These are phyloP conservation scores for Hymenoscyphus albidus DNA, from an alignment of 2,329 filamentous ascomycete species.

Conservation along the genomic window DNA sequence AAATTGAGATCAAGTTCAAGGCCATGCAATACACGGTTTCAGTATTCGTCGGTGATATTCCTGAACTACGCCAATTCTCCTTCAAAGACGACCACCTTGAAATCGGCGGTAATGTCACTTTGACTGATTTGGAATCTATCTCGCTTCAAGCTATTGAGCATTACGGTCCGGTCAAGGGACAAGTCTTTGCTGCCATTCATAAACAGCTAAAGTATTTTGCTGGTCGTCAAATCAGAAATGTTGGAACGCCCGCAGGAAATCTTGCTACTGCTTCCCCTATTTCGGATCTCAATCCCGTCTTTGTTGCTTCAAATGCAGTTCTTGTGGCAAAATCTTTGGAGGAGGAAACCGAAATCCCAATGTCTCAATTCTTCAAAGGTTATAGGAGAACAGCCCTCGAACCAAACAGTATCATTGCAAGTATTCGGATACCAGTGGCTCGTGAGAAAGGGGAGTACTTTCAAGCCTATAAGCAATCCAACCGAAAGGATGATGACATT, in stretches of 20 bases:
- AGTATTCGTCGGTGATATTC: conserved; percentile 89
- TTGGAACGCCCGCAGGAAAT: conserved; percentile 95
- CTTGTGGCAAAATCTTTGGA: conserved; percentile 74
- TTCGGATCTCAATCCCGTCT: conserved; percentile 90
- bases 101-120: conserved; percentile 84
- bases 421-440: conserved; percentile 79
- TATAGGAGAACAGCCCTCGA: conserved; percentile 83
- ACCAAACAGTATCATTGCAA: conserved; percentile 77
- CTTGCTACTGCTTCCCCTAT: conserved; percentile 93
- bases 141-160: conserved; percentile 73
- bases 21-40: conserved; percentile 85
- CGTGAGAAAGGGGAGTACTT: conserved; percentile 75
- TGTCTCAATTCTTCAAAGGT: conserved; percentile 87
- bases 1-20: conserved; percentile 99
- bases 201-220: conserved; percentile 96
- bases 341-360: conserved; percentile 78
- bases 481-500: conserved; percentile 97
- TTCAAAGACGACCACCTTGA: conserved; percentile 81
- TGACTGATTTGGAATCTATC: conserved; percentile 87
- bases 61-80: conserved; percentile 77
- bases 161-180: conserved; percentile 61
- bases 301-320: conserved; percentile 80
- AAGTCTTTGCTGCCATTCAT: conserved; percentile 85
- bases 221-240: conserved; percentile 91
- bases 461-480: conserved; percentile 90